Evolutionary conservation across 2,329 filamentous ascomycete genomes (phyloP).

Genomic region (Verticillium albo-atrum): DNA sequence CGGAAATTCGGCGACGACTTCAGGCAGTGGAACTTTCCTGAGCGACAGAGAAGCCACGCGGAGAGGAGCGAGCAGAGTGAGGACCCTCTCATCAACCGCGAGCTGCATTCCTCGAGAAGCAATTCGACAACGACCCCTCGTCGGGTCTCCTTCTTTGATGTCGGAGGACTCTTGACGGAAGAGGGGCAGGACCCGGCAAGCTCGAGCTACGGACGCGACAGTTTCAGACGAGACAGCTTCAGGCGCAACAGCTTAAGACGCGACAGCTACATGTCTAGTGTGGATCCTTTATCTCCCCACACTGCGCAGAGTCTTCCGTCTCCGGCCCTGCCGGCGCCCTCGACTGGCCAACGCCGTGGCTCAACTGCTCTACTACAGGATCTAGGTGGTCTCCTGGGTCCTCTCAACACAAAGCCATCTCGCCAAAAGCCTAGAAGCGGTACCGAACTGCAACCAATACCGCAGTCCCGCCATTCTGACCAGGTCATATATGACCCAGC

Average conservation of each 20-base stretch:
- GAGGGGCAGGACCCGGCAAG: constrained; percentile 22
- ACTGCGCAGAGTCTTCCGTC: constrained; percentile 25
- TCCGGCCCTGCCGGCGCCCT: constrained; percentile 39
- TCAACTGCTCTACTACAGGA: constrained; percentile 57
- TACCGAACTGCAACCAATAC: constrained; percentile 43
- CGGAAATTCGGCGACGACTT: constrained; percentile 29
- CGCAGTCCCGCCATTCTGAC: constrained; percentile 32
- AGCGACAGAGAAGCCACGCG: constrained; percentile 29
- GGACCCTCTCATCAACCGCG: constrained; percentile 34
- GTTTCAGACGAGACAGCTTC: constrained; percentile 24
- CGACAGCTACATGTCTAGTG: constrained; percentile 36
- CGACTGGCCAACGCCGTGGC: constrained; percentile 44
- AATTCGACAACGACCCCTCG: constrained; percentile 42
- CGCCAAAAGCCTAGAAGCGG: constrained; percentile 25
- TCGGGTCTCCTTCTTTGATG: constrained; percentile 77
- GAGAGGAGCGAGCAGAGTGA: constrained; percentile 36
- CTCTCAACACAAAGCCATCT: constrained; percentile 27
- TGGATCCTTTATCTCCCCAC: constrained; percentile 31
- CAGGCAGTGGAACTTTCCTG: constrained; percentile 43
- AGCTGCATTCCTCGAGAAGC: constrained; percentile 30
- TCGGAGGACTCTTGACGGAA: constrained; percentile 67
- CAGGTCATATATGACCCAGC: constrained; percentile 19
- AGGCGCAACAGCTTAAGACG: constrained; percentile 38
- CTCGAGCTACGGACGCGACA: constrained; percentile 31
- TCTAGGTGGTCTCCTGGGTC: constrained; percentile 47